Base-by-base conservation (phyloP, 768 basidiomycete genomes). In the Trametes cinnabarina region DNA sequence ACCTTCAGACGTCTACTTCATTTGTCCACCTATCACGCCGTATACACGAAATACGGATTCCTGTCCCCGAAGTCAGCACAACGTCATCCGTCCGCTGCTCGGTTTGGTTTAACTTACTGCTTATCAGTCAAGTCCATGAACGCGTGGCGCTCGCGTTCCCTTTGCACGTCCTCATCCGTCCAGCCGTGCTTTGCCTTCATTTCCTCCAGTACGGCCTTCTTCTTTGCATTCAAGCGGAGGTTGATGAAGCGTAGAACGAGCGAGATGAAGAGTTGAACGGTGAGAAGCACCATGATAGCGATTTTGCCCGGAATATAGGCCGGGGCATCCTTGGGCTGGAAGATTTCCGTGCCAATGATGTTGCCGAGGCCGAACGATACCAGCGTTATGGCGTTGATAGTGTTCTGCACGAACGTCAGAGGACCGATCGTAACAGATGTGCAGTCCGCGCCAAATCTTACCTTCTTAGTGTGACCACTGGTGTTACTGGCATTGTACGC, bases 401-500 rank as follows among this genome's bases (percentile, higher is more conserved):
- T 86, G 58, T 82, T 80, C 72, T 71, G 55, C 26, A 25, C 23
- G 25, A 46, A 26, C 25, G 26, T 12, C 3, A 19, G 26, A 7
- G 34, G 14, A 14, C 34, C 34, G 20, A 22, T 8, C 20, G 12
- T 20, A 17, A 5, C n/a, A 15, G 8, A 8, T 41, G n/a, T 35
- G 49, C 35, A 44, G 40, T 34, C 25, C 39, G 39, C 34, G 52
- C 51, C 4, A 25, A n/a, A 17, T 44, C 46, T 20, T 12, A 73
- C 75, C 73, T 87, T 88, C 75, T 88, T 87, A 6, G 85, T 87
- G 50, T 85, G 82, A 0, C 84, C 84, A 32, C 79, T 79, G 0
- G 81, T 86, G 66, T 87, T 86, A 51, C 80, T 80, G 7, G 84
- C 82, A 51, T 86, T 85, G 62, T 83, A 86, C 0, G 85, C 83